These are phyloP conservation scores for Clohesyomyces aquaticus DNA, from an alignment of 495 filamentous ascomycete genomes.

Conservation along the genomic window DNA sequence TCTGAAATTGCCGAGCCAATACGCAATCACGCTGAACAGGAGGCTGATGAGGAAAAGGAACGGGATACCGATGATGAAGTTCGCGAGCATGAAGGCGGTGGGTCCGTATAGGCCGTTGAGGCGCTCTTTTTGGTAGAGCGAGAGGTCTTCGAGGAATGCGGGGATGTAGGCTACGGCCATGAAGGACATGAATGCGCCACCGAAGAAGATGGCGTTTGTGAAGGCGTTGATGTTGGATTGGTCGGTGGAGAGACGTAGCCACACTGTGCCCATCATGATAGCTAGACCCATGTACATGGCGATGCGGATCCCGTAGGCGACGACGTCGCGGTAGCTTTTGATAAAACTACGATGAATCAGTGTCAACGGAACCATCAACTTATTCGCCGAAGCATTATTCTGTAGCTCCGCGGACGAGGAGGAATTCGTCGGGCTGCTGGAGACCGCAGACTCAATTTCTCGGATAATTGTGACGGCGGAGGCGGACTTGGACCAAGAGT, in stretches of 20 bases:
- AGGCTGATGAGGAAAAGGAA: conserved; percentile 77
- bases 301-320: conserved; percentile 79
- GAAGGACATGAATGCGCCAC: conserved; percentile 85
- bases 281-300: conserved; percentile 84
- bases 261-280: conserved; percentile 88
- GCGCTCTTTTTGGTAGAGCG: conserved; percentile 75
- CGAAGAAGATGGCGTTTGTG: conserved; percentile 83
- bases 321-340: conserved; percentile 79
- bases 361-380: conserved; percentile 50
- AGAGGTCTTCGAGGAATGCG: conserved; percentile 77
- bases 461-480: not conserved
- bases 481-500: conserved; percentile 37
- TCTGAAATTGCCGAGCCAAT: conserved; percentile 80
- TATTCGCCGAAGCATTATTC: conserved; percentile 43
- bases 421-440: conserved; percentile 5
- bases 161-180: conserved; percentile 86
- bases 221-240: conserved; percentile 76
- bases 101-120: conserved; percentile 79
- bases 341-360: conserved; percentile 74
- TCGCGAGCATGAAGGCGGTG: conserved; percentile 70
- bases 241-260: conserved; percentile 66
- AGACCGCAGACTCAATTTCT: not conserved
- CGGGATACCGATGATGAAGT: conserved; percentile 80
- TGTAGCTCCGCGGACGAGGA: not conserved
- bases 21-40: conserved; percentile 72